Conservation (phyloP, 306 rosid species). For the Quercus robur region DNA sequence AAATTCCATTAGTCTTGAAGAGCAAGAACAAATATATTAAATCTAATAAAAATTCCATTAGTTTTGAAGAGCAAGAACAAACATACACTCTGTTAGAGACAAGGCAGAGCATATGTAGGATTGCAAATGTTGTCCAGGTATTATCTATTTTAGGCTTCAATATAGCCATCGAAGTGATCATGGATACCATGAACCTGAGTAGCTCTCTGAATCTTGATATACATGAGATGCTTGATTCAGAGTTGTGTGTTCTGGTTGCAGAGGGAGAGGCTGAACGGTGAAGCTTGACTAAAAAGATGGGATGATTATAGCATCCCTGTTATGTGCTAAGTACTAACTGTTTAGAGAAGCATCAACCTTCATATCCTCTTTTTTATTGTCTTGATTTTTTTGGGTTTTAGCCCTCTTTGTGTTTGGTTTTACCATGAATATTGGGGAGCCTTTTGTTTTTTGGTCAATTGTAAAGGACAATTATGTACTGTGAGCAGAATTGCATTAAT, state of each 20-base stretch:
- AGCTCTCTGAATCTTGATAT: constrained; percentile 49
- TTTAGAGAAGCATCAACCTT: background rate
- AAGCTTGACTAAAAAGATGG: constrained; percentile 51
- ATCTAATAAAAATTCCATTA: too few relatives aligned
- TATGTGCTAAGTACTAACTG: background rate
- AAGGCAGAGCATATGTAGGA: too few relatives aligned
- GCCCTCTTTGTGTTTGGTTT: too few relatives aligned
- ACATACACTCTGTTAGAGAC: too few relatives aligned
- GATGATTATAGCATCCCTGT: constrained; percentile 21
- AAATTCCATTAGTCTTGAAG: too few relatives aligned
- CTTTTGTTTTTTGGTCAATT: background rate
- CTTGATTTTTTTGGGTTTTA: background rate
- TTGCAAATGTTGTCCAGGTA: too few relatives aligned
- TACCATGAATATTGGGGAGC: background rate
- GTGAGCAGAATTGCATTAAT: too few relatives aligned
- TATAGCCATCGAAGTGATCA: constrained; percentile 53
- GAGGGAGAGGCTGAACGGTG: constrained; percentile 76
- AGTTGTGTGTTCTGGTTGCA: constrained; percentile 72
- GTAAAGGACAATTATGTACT: background rate
- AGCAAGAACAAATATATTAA: too few relatives aligned
- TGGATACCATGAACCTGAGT: constrained; percentile 56
- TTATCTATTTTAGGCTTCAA: constrained; percentile 54
- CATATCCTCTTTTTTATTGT: background rate
- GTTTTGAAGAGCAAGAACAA: too few relatives aligned
- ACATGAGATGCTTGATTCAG: constrained; percentile 83